Percentiles rank a stretch among this genome's conserved stretches.
Conservation (phyloP, 192 early-diverging fungal genomes). For the Coemansia sp. region DNA sequence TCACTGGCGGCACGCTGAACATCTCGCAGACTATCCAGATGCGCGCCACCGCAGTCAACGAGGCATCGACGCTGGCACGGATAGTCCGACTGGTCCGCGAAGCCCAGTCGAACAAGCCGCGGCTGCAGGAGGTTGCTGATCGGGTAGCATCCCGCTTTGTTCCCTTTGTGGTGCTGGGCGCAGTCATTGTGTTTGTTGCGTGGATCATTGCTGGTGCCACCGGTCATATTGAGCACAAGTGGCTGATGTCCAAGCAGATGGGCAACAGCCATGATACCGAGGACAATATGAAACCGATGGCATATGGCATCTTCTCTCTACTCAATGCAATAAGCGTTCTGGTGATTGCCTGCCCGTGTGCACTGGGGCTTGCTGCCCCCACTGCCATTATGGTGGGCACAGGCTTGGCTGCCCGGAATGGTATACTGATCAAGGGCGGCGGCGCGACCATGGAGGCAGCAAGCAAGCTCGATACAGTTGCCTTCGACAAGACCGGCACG, state of each 20-base stretch:
- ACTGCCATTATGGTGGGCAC: slow-evolving; percentile 99
- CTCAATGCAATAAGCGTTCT: slow-evolving; percentile 82
- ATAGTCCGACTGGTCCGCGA: slow-evolving; percentile 92
- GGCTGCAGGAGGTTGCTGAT: slow-evolving; percentile 90
- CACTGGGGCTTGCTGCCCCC: slow-evolving; percentile 90
- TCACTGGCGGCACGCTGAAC: slow-evolving; percentile 95
- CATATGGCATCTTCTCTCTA: slow-evolving; percentile 59
- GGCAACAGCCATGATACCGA: slow-evolving; percentile 27
- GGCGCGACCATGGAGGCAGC: slow-evolving; percentile 84
- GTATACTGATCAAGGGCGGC: slow-evolving; percentile 90
- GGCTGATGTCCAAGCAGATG: slow-evolving; percentile 45
- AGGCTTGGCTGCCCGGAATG: slow-evolving; percentile 86
- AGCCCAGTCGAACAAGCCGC: slow-evolving; percentile 90
- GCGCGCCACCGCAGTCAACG: slow-evolving; percentile 80
- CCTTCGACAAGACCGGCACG: slow-evolving; percentile 99
- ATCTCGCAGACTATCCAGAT: slow-evolving; percentile 74
- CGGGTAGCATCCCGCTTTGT: slow-evolving; percentile 88
- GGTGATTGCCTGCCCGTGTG: slow-evolving; percentile 96
- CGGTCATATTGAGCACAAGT: slow-evolving; percentile 23
- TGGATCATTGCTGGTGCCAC: slow-evolving; percentile 63
- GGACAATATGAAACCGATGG: slow-evolving; percentile 31
- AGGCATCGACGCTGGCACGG: slow-evolving; percentile 82
- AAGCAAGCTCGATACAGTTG: slow-evolving; percentile 75
- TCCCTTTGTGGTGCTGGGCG: slow-evolving; percentile 75
- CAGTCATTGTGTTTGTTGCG: slow-evolving; percentile 68